These are phyloP conservation scores for Rhytidiadelphus loreus DNA, from an alignment of 225 moss, liverwort and hornwort genomes.

Conservation along the genomic window DNA sequence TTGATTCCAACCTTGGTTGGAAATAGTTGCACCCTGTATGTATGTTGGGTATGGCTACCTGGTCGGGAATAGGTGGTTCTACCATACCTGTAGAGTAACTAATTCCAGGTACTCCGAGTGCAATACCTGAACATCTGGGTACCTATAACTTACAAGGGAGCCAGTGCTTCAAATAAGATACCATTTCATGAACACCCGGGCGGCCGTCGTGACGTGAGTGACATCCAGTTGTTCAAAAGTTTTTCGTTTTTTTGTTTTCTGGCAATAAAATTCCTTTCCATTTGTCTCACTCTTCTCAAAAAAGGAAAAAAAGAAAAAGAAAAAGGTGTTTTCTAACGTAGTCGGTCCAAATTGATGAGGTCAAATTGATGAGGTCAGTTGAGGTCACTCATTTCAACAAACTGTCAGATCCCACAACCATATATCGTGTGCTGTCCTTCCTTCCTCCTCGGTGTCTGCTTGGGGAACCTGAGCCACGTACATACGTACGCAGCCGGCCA, in stretches of 20 bases:
- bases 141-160: neutral
- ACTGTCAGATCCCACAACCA: neutral
- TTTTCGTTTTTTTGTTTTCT: too few relatives aligned
- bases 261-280: too few relatives aligned
- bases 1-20: too few relatives aligned
- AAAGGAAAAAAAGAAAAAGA: too few relatives aligned
- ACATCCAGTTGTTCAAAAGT: too few relatives aligned
- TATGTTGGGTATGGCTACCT: too few relatives aligned
- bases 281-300: too few relatives aligned
- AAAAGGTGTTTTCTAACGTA: too few relatives aligned
- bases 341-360: neutral
- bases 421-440: neutral
- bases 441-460: too few relatives aligned
- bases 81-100: neutral
- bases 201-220: neutral
- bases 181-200: neutral
- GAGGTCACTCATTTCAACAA: neutral
- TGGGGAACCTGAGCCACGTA: neutral
- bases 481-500: neutral
- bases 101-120: neutral
- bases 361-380: neutral
- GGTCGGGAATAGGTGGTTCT: too few relatives aligned
- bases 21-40: too few relatives aligned
- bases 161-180: neutral
- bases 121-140: neutral